Base-by-base conservation (phyloP, 1,284 basidiomycete genomes). In the Heterobasidion occidentale region DNA sequence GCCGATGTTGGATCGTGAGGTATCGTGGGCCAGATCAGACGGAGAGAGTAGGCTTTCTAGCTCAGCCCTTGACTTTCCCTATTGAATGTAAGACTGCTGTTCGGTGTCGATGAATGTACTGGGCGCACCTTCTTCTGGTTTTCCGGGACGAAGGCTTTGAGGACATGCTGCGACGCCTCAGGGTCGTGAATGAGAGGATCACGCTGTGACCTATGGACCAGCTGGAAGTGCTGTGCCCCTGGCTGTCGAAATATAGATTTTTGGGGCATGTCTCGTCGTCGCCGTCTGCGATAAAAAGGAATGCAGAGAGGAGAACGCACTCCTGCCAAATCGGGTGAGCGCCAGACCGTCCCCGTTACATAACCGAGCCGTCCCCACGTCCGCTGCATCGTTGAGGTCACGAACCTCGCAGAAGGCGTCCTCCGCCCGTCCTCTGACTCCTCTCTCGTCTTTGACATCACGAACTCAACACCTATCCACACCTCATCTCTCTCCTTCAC, bases 141-240 rank as follows among this genome's bases (percentile, higher is more conserved):
- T 52, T 79, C 81, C 60, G 90, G 78, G 60, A 84, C 81, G 57
- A 97, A 79, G 2, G 85, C 79, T 68, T 93, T 95, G 51, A 99
- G 78, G 7, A 99, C 95, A 71, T 94, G 88, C 61, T 86, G 80
- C 58, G 86, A 87, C 0, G 93, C 93, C 58, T 95, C 92, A 2
- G 92, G 86, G 65, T 99, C 96, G 68, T 98, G 88, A 64, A 94
- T 92, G 51, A 97, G 83, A 2, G 97, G 95, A 74, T 99, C 97
- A 56, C 96, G 78, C 67, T 95, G 94, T 9, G 96, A 98, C 60
- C 97, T 83, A 70, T 99, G 94, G 33, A 99, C 95, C 52, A 99
- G 89, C 76, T 98, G 94, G 65, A 95, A 98, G 71, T 98, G 94
- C 68, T 90, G 86, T 56, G 90, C 85, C 7, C 90, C 89, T 9